phyloP scores from a whole-genome alignment of 2,329 filamentous ascomycete genomes.

The Beauveria brongniartii region DNA sequence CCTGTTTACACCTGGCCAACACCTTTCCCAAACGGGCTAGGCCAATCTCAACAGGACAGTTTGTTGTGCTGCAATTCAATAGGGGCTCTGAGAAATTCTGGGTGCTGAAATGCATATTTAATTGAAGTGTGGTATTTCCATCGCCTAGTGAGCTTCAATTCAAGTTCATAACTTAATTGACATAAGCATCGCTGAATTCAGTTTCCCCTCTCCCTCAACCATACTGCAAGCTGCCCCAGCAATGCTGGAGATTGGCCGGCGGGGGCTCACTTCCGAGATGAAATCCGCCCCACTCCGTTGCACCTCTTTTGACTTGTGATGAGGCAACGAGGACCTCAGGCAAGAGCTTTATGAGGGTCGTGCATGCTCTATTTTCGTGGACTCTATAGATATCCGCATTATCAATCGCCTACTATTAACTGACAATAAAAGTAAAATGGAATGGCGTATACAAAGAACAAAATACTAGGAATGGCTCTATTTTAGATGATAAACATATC shows the following conservation, averaged over 20 bases:
- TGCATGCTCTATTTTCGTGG: too few relatives aligned
- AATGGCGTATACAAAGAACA: neutral
- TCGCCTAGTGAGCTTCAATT: neutral
- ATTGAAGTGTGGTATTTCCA: too few relatives aligned
- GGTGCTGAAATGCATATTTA: too few relatives aligned
- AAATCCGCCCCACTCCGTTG: slow-evolving; percentile 5
- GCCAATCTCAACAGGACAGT: slow-evolving; percentile 12
- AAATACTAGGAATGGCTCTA: neutral
- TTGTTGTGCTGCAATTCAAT: neutral
- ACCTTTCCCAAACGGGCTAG: slow-evolving; percentile 23
- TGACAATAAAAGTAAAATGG: too few relatives aligned
- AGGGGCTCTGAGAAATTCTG: too few relatives aligned
- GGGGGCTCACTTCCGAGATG: slow-evolving; percentile 12
- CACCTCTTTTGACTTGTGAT: too few relatives aligned
- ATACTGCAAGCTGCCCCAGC: neutral
- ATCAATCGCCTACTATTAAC: neutral
- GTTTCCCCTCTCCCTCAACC: neutral
- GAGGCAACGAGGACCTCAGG: neutral
- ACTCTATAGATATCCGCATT: neutral
- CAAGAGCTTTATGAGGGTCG: neutral
- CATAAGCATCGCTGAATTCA: too few relatives aligned
- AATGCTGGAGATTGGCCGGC: slow-evolving; percentile 10
- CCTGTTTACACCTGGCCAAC: neutral
- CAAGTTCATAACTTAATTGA: neutral
- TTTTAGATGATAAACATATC: neutral